Evolutionary conservation across 305 asterid species (phyloP), one percentile per base, ranked within the genome.

Genomic region (Lippia alba): DNA sequence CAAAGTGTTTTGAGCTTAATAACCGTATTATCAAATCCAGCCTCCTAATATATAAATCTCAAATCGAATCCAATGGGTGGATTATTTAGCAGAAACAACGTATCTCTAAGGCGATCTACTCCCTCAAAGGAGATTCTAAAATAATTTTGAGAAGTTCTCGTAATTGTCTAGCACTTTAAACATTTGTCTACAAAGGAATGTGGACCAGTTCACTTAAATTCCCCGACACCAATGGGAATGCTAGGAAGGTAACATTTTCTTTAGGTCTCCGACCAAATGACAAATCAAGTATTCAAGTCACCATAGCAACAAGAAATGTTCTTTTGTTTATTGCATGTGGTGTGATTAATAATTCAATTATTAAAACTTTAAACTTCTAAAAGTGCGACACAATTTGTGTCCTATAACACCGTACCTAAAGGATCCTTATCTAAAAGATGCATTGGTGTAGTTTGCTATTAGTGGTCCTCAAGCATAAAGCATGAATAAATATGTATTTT

Each of bases 381-480:
- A 4, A n/a, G n/a, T 15, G 16, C 14, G 6, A 15, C 48, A 18
- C 17, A 33, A n/a, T 46, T 16, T 12, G 15, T 50, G 49, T 24
- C 50, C 17, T 50, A 36, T 24, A 24, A 24, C 30, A 24, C 30
- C 30, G 3, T 24, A 24, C 30, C 30, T 24, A 24, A 36, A 4
- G 41, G 70, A 49, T 49, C 8, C 6, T 65, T 32, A 10, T 65
- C 48, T 50, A 49, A 65, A 10, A 63, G 18, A 64, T 45, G 12
- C 15, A n/a, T 33, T 8, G 63, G 5, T 64, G 20, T 24, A 33
- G 20, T 44, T 14, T 20, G 14, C 7, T 64, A 5, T 46, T 49
- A 53, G 14, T 41, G 55, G 56, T 19, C 40, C 44, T 58, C 17
- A 24, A 44, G 46, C 34, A 20, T 9, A 4, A 56, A 44, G 58